Conservation (phyloP, 192 early-diverging fungal species). For the Diversispora epigaea region DNA sequence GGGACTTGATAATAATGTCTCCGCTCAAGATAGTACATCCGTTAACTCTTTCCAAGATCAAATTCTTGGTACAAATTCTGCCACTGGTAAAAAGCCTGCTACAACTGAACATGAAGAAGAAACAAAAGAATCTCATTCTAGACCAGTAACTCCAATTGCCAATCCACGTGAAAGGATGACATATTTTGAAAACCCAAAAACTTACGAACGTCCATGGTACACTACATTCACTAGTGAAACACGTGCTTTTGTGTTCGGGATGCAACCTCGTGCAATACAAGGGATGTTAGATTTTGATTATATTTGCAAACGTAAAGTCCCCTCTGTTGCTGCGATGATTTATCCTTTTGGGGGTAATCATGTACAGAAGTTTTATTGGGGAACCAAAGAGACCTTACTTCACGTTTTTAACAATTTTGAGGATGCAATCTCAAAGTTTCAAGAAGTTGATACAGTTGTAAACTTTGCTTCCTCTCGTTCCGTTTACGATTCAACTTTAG, state of each 20-base stretch:
- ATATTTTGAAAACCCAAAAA: constrained; percentile 56
- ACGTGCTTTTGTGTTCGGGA: constrained; percentile 94
- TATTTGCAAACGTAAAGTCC: constrained; percentile 90
- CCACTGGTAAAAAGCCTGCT: constrained; percentile 36
- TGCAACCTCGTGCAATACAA: constrained; percentile 98
- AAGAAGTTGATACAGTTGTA: constrained; percentile 91
- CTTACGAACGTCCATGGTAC: constrained; percentile 30
- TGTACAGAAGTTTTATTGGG: constrained; percentile 99
- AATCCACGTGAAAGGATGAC: constrained; percentile 50
- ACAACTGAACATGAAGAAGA: constrained; percentile 29
- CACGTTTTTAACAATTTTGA: constrained; percentile 88
- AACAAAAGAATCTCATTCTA: constrained; percentile 31
- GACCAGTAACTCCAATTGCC: constrained; percentile 46
- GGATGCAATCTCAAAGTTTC: constrained; percentile 82
- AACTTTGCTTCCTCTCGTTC: constrained; percentile 98
- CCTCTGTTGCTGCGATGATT: constrained; percentile 97
- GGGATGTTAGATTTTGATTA: constrained; percentile 99
- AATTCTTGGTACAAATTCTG: constrained; percentile 44
- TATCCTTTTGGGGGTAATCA: constrained; percentile 99
- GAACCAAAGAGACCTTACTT: constrained; percentile 94
- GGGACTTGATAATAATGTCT: constrained; percentile 42
- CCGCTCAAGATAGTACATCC: constrained; percentile 47
- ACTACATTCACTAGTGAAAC: constrained; percentile 79
- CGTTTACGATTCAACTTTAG: constrained; percentile 88
- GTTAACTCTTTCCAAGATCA: constrained; percentile 64